Evolutionary conservation across 139 green algal genomes (phyloP), one percentile per base, ranked within the genome.

Genomic region (Edaphochlamys debaryana): DNA sequence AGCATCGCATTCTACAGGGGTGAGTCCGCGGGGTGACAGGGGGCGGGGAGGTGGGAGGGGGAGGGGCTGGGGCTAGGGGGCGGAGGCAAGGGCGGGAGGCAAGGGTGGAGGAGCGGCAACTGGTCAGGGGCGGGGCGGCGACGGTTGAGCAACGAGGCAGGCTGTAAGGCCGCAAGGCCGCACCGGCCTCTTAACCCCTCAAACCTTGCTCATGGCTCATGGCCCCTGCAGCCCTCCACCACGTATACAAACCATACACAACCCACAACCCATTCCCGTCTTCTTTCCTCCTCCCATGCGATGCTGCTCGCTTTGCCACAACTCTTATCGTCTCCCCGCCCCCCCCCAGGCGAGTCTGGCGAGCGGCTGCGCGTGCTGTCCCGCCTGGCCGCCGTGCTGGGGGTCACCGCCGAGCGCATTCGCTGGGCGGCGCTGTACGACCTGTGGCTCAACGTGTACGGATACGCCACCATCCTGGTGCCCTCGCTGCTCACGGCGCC

Each of bases 1-100:
- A 93, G 87, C 25, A 95, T 99, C 58, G 96, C 96, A 0, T 98
- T 99, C 79, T 99, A 98, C 84, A 63, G 82, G 11, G 96, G 95
- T 38, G 95, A 94, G 67, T 30, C n/a, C 45, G 45, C 45, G 11
- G 45, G 45, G 45, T 9, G 45, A 54, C 45, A 13, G 52, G 52
- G 17, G 52, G 52, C 15, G 72, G 56, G 56, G 56, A n/a, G 8
- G 52, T 8, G 50, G 29, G 40, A 11, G 27, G 42, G 11, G 38
- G 67, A 42, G 25, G 42, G 42, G 29, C 29, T 42, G 42, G 45
- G 67, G 30, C 5, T 38, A 40, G 23, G n/a, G 23, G 62, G 23
- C 6, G 8, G 9, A 20, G n/a, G n/a, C n/a, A n/a, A n/a, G n/a
- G n/a, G 62, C 7, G 30, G 62, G 62, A 30, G n/a, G 62, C 8